These are phyloP conservation scores for Pseudogymnoascus sp. DNA, from an alignment of 2,329 filamentous ascomycete species.

Conservation along the genomic window DNA sequence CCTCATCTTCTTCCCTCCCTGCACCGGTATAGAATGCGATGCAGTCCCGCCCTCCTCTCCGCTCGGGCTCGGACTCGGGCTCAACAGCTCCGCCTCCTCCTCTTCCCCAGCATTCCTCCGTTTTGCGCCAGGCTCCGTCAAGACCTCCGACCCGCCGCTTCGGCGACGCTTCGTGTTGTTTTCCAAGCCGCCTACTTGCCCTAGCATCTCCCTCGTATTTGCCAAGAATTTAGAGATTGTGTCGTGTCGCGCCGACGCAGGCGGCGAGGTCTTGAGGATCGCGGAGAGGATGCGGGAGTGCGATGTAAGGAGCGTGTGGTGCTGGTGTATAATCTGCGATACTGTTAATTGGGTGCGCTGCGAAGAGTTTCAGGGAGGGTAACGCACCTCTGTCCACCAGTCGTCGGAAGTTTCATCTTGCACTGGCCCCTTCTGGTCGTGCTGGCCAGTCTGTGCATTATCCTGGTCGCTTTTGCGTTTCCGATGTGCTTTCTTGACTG, in stretches of 20 bases:
- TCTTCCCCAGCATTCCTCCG: neutral
- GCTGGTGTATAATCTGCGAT: constrained; percentile 7
- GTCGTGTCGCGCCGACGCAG: neutral
- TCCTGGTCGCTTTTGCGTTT: constrained; percentile 6
- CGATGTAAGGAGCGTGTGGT: neutral
- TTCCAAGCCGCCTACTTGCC: neutral
- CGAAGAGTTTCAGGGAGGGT: neutral
- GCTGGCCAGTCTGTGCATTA: constrained; percentile 2
- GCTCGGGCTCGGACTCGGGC: neutral
- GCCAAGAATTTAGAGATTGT: neutral
- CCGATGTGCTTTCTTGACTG: neutral
- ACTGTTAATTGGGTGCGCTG: neutral
- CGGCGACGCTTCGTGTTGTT: neutral
- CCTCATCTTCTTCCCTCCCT: constrained; percentile 1
- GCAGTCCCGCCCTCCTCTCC: neutral
- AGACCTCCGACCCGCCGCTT: neutral
- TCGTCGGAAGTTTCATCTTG: constrained; percentile 1
- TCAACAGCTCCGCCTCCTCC: neutral
- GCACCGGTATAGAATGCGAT: neutral
- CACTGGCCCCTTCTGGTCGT: neutral
- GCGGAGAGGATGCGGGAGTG: constrained; percentile 1
- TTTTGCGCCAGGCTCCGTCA: neutral
- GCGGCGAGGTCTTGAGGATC: neutral
- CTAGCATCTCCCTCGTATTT: neutral
- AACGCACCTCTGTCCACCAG: constrained; percentile 3